A percentile compares a stretch with the other conserved stretches of the same genome.
Evolutionary conservation across 805 yeast genomes (phyloP).

Genomic region (Lipomyces yamanashiensis): DNA sequence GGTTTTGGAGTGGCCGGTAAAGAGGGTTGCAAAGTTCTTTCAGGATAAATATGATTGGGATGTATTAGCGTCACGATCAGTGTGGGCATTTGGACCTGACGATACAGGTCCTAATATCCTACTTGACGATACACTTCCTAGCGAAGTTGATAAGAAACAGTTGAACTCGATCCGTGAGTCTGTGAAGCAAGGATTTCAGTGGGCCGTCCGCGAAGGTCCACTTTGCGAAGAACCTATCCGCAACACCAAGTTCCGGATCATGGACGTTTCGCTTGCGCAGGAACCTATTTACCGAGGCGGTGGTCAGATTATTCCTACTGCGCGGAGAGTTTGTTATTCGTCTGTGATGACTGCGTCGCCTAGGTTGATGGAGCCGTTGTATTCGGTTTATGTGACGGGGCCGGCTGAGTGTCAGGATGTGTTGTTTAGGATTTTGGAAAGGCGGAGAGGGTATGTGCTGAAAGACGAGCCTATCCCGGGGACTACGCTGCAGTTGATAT

Average conservation of each 20-base stretch:
- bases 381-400: constrained; percentile 63
- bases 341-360: constrained; percentile 82
- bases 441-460: constrained; percentile 71
- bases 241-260: constrained; percentile 69
- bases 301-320: constrained; percentile 75
- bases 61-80: constrained; percentile 75
- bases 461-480: constrained; percentile 65
- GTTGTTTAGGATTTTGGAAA: constrained; percentile 56
- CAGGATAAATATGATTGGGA: constrained; percentile 76
- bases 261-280: constrained; percentile 60
- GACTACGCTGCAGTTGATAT: constrained; percentile 65
- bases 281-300: constrained; percentile 57
- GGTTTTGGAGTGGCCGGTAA: constrained; percentile 45
- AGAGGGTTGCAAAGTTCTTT: constrained; percentile 58
- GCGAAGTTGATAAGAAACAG: constrained; percentile 64
- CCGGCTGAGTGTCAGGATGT: constrained; percentile 54
- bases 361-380: constrained; percentile 79
- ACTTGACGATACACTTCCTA: constrained; percentile 73
- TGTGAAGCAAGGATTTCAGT: constrained; percentile 76
- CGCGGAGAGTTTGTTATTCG: constrained; percentile 81
- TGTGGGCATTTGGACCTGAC: constrained; percentile 77
- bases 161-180: constrained; percentile 56
- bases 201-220: constrained; percentile 89
- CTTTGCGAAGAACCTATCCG: constrained; percentile 83
- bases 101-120: constrained; percentile 58